Percentiles rank a stretch among this genome's conserved stretches.
Evolutionary conservation across 371 early-diverging fungal species (phyloP).

Genomic region (Mortierella sp.): DNA sequence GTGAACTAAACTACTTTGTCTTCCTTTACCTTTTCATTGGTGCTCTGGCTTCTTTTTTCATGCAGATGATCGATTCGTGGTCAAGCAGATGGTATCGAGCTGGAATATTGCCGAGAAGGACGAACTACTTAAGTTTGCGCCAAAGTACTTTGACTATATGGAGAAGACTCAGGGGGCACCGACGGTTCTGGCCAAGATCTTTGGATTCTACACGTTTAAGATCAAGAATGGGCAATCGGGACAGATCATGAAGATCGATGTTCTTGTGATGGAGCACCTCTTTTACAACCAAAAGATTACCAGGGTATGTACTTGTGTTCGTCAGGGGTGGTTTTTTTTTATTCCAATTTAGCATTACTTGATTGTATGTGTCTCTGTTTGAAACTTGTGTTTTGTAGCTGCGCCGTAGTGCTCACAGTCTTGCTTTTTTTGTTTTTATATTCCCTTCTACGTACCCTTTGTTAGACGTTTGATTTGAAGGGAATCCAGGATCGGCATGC

Average conservation of each 20-base stretch:
- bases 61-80: conserved; percentile 86
- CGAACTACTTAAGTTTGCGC: conserved; percentile 90
- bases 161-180: conserved; percentile 71
- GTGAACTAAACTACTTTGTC: neutral
- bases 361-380: neutral
- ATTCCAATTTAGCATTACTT: neutral
- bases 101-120: conserved; percentile 87
- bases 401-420: neutral
- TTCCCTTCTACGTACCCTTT: neutral
- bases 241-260: conserved; percentile 77
- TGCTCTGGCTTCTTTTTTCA: neutral
- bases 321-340: neutral
- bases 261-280: conserved; percentile 96
- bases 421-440: neutral
- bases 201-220: conserved; percentile 90
- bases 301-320: conserved; percentile 59
- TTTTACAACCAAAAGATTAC: conserved; percentile 83
- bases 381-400: neutral
- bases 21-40: neutral
- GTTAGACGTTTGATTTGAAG: conserved; percentile 91
- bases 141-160: conserved; percentile 93
- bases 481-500: conserved; percentile 79
- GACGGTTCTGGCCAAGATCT: conserved; percentile 91
- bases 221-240: conserved; percentile 79
- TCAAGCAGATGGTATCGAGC: conserved; percentile 87